phyloP scores from a whole-genome alignment of 257 asterid species.

The Orobanche coerulescens region DNA sequence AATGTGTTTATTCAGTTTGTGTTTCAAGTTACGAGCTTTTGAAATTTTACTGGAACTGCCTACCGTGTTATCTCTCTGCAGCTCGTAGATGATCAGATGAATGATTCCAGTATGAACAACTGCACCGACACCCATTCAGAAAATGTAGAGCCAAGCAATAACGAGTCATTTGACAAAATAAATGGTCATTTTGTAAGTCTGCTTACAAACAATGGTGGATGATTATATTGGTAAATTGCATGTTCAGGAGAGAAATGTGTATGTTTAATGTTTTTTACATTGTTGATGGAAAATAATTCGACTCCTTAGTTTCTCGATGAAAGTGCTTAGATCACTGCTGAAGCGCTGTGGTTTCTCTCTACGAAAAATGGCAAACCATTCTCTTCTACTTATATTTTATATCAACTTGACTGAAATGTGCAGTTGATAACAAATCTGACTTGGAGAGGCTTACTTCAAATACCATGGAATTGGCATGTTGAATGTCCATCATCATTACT shows the following conservation, averaged over 20 bases:
- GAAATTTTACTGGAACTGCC: conserved; percentile 9
- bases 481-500: not conserved
- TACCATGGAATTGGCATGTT: conserved; percentile 1
- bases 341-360: conserved; percentile 8
- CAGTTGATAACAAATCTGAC: not conserved
- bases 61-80: conserved; percentile 31
- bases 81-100: conserved; percentile 52
- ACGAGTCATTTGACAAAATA: conserved; percentile 30
- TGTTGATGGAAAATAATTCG: not conserved
- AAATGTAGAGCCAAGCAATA: conserved; percentile 38
- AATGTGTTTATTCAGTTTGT: not conserved
- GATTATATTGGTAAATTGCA: conserved; percentile 15
- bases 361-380: not conserved
- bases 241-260: conserved; percentile 11
- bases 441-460: not conserved
- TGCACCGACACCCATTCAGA: conserved; percentile 35
- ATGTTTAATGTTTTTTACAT: not conserved
- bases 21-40: conserved; percentile 12
- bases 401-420: not conserved
- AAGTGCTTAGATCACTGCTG: conserved; percentile 9
- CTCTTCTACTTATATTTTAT: not conserved
- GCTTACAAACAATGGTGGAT: not conserved
- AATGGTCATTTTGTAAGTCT: conserved; percentile 45
- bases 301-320: not conserved
- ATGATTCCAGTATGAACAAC: conserved; percentile 34